Base-by-base conservation (phyloP, 768 basidiomycete genomes). In the Boletellus ananiceps region DNA sequence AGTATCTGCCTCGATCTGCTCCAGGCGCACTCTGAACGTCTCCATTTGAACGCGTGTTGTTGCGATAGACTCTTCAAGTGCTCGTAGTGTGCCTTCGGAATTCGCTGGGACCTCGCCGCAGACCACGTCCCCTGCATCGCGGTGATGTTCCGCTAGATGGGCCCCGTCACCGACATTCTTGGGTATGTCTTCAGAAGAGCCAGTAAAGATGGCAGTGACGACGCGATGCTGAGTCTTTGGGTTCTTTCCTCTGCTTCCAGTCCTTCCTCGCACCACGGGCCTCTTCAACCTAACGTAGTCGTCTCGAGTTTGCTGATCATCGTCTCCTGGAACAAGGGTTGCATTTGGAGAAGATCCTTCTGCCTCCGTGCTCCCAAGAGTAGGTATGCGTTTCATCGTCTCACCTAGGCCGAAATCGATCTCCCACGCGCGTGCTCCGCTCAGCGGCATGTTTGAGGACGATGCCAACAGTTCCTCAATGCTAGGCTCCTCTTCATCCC, bases 341-440 rank as follows among this genome's bases (percentile, higher is more conserved):
- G 5, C 15, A 16, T 29, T 41, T 5, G n/a, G 23, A 5, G 21
- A 16, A 14, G 8, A 34, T 5, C 37, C n/a, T 11, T 14, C 37
- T 8, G 40, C 13, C 12, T 48, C 50, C 14, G 41, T 19, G 9
- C 15, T 27, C 3, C 23, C 2, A 12, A 47, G 25, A 46, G 23
- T 19, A 34, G 65, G 52, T n/a, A 65, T 35, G 12, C 57, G 61
- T 40, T 67, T 67, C 14, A 67, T 59, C 15, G 67, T 67, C 4
- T 67, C 67, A 12, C 61, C 61, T 12, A 67, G 19, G n/a, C 47
- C 55, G 8, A 57, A 51, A 34, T 67, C 66, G 18, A 56, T 63
- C 32, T 67, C 66, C 67, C 66, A 67, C 36, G 67, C 66, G 2
- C 55, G 63, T 21, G 59, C 66, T 25, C 67, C 66, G 40, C 29